A percentile compares a stretch with the other conserved stretches of the same genome.
Conservation (phyloP, 2,329 filamentous ascomycete genomes). For the Pestalotiopsis fici region DNA sequence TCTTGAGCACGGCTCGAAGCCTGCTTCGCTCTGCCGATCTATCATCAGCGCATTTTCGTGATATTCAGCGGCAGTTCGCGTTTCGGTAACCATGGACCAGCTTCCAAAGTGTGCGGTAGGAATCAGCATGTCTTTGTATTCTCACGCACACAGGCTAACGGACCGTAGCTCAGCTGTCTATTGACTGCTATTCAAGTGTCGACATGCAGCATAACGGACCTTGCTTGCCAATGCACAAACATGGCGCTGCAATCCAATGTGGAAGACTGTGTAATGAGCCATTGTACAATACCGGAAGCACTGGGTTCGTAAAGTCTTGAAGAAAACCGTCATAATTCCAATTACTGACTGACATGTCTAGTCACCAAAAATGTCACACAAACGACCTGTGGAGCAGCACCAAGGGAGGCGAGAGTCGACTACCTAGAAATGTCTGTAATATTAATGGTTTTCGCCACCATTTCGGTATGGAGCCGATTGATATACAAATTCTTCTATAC, state of each 20-base stretch:
- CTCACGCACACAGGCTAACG: neutral
- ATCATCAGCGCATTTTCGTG: neutral
- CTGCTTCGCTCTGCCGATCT: neutral
- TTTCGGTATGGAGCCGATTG: conserved; percentile 12
- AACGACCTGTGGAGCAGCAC: conserved; percentile 11
- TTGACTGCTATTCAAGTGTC: conserved; percentile 9
- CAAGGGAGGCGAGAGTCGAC: conserved; percentile 8
- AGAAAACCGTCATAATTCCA: neutral
- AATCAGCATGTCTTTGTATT: neutral
- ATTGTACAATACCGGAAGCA: conserved; percentile 10
- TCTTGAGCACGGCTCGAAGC: neutral
- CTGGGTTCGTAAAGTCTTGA: conserved; percentile 1
- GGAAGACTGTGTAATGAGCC: conserved; percentile 10
- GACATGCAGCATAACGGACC: conserved; percentile 12
- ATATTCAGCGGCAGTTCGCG: neutral
- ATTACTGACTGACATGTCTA: neutral
- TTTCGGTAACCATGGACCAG: neutral
- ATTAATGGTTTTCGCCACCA: conserved; percentile 8
- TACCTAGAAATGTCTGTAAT: conserved; percentile 11
- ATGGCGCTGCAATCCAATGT: neutral
- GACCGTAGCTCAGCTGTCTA: conserved; percentile 12
- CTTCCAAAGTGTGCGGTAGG: conserved; percentile 11
- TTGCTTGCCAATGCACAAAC: conserved; percentile 14
- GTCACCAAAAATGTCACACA: conserved; percentile 17
- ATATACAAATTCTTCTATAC: conserved; percentile 12